Evolutionary conservation across 495 filamentous ascomycete species (phyloP).

Genomic region (Xylaria nigripes): DNA sequence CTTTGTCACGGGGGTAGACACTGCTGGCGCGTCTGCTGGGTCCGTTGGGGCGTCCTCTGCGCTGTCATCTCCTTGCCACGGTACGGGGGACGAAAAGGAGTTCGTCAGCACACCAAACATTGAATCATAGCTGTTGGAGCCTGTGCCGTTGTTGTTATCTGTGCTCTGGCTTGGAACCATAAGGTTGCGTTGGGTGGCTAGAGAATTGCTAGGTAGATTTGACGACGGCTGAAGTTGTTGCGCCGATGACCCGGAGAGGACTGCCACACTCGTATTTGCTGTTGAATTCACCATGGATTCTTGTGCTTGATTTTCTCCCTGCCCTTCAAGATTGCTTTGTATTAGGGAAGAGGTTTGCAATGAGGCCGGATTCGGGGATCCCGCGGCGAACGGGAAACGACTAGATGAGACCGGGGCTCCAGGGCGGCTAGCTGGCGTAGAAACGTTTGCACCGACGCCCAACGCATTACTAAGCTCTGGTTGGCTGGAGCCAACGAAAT

Average conservation of each 20-base stretch:
- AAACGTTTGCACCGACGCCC: not conserved
- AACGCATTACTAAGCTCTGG: slow-evolving; percentile 25
- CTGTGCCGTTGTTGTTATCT: slow-evolving; percentile 17
- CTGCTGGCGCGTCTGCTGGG: slow-evolving; percentile 6
- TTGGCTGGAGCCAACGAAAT: slow-evolving; percentile 23
- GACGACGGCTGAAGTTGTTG: slow-evolving; percentile 19
- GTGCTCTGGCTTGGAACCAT: slow-evolving; percentile 19
- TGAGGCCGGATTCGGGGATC: slow-evolving; percentile 28
- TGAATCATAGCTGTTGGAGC: slow-evolving; percentile 38
- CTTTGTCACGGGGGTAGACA: slow-evolving; percentile 32
- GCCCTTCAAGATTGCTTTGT: slow-evolving; percentile 12
- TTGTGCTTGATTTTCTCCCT: slow-evolving; percentile 13
- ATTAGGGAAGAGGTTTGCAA: slow-evolving; percentile 23
- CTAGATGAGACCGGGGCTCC: slow-evolving; percentile 17
- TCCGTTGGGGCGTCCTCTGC: slow-evolving; percentile 6
- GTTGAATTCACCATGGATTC: slow-evolving; percentile 17
- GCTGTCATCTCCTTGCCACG: slow-evolving; percentile 33
- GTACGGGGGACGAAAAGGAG: slow-evolving; percentile 36
- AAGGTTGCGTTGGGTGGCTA: slow-evolving; percentile 36
- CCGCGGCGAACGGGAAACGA: slow-evolving; percentile 26
- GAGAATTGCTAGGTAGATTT: slow-evolving; percentile 24
- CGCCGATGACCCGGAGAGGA: slow-evolving; percentile 15
- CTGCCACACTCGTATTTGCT: slow-evolving; percentile 7
- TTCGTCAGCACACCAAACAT: slow-evolving; percentile 47
- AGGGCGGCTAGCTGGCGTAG: not conserved